phyloP scores from a whole-genome alignment of 2,329 filamentous ascomycete genomes.

The Kalmusia sp. region DNA sequence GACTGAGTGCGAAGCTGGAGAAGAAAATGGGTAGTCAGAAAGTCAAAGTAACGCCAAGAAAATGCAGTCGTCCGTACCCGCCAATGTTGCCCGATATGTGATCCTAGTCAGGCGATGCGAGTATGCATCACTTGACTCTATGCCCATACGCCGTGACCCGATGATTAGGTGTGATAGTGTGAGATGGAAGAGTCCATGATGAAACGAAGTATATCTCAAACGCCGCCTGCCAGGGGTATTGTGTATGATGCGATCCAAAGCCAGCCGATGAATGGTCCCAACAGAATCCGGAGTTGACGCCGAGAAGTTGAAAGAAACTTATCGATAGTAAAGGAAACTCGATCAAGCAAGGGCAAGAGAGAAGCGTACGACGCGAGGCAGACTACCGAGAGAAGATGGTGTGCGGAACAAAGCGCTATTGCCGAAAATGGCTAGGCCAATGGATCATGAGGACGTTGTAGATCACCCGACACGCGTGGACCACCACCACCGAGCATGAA shows the following conservation, averaged over 20 bases:
- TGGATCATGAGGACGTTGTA: slow-evolving; percentile 39
- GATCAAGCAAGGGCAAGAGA: slow-evolving; percentile 13
- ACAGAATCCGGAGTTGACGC: slow-evolving; percentile 22
- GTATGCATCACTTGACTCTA: slow-evolving; percentile 17
- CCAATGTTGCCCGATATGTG: slow-evolving; percentile 15
- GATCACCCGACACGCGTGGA: slow-evolving; percentile 41
- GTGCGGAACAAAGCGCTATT: slow-evolving; percentile 29
- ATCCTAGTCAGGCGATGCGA: slow-evolving; percentile 16
- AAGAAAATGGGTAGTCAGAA: slow-evolving; percentile 3
- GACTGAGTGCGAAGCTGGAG: background rate
- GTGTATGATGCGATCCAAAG: slow-evolving; percentile 34
- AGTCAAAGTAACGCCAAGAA: slow-evolving; percentile 2
- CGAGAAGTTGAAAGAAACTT: slow-evolving; percentile 16
- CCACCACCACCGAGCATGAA: slow-evolving; percentile 27
- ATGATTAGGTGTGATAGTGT: slow-evolving; percentile 5
- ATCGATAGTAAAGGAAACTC: slow-evolving; percentile 14
- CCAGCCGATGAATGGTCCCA: slow-evolving; percentile 20
- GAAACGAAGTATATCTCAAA: slow-evolving; percentile 26
- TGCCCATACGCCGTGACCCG: slow-evolving; percentile 21
- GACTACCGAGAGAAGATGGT: slow-evolving; percentile 30
- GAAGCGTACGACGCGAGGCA: slow-evolving; percentile 30
- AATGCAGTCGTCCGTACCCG: slow-evolving; percentile 19
- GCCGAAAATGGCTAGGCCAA: slow-evolving; percentile 30
- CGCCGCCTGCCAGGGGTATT: slow-evolving; percentile 44
- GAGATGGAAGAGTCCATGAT: slow-evolving; percentile 17